Conservation (phyloP, 306 rosid species). For the Astragalus membranaceus region DNA sequence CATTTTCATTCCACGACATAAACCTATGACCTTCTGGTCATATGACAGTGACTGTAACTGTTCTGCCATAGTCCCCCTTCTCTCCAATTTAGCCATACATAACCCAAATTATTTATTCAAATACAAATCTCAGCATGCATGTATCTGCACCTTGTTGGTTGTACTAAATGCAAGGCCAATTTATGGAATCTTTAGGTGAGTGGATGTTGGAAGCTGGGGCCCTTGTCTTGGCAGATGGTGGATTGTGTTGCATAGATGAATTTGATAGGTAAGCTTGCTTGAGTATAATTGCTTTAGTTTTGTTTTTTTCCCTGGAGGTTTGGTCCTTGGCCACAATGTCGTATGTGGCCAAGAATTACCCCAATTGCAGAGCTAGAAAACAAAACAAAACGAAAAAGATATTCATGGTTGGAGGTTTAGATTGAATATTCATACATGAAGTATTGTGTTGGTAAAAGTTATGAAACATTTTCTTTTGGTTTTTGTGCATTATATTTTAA, state of each 20-base stretch:
- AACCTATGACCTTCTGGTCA: not conserved
- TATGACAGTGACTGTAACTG: not conserved
- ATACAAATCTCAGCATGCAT: conserved; percentile 9
- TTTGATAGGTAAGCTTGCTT: conserved; percentile 64
- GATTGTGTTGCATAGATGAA: conserved; percentile 96
- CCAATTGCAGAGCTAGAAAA: not conserved
- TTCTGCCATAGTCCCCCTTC: not conserved
- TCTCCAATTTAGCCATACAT: not conserved
- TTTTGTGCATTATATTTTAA: not conserved
- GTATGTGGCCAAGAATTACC: conserved; percentile 1
- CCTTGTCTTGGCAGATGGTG: conserved; percentile 96
- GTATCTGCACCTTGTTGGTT: not conserved
- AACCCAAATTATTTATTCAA: not conserved
- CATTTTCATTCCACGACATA: not conserved
- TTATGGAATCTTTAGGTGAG: conserved; percentile 54
- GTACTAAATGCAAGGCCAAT: conserved; percentile 5
- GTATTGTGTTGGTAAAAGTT: not conserved
- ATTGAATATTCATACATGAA: not conserved
- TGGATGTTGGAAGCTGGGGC: conserved; percentile 99
- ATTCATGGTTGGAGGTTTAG: not conserved
- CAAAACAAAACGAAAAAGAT: not conserved
- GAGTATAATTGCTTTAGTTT: not conserved
- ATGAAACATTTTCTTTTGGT: not conserved
- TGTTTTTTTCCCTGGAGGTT: not conserved
- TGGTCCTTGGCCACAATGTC: conserved; percentile 10